A percentile compares a stretch with the other conserved stretches of the same genome.
Conservation (phyloP, 805 yeast genomes). For the Myxozyma sirexii region DNA sequence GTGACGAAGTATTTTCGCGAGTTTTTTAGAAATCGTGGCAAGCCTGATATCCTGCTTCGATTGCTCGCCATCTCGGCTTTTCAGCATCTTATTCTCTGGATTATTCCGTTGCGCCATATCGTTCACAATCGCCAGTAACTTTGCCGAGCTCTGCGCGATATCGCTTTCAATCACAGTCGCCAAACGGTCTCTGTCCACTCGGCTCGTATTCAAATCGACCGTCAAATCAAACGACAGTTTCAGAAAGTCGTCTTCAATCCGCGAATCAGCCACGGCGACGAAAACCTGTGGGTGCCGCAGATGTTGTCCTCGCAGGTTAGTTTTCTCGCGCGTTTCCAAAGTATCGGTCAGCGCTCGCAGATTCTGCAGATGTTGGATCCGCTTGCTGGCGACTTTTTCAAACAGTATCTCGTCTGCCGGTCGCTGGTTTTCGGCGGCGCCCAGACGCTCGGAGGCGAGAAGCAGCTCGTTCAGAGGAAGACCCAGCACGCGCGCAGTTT, state of each 20-base stretch:
- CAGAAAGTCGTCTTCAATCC: not conserved
- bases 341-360: not conserved
- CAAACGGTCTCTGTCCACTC: not conserved
- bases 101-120: not conserved
- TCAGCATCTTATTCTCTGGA: too few species aligned
- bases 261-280: not conserved
- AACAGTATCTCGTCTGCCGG: not conserved
- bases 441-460: not conserved
- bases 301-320: not conserved
- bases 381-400: not conserved
- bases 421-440: not conserved
- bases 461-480: not conserved
- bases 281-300: not conserved
- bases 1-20: constrained; percentile 82
- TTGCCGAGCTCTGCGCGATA: not conserved
- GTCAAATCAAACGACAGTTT: not conserved
- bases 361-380: not conserved
- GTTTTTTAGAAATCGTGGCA: constrained; percentile 14
- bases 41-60: not conserved
- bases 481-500: not conserved
- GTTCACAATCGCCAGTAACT: not conserved
- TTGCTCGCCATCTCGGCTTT: too few species aligned
- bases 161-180: not conserved
- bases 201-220: not conserved
- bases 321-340: not conserved